Percentiles rank a stretch among this genome's conserved stretches.
These are phyloP conservation scores for Trypanosoma vivax DNA, from an alignment of 208 protist species.

Conservation along the genomic window DNA sequence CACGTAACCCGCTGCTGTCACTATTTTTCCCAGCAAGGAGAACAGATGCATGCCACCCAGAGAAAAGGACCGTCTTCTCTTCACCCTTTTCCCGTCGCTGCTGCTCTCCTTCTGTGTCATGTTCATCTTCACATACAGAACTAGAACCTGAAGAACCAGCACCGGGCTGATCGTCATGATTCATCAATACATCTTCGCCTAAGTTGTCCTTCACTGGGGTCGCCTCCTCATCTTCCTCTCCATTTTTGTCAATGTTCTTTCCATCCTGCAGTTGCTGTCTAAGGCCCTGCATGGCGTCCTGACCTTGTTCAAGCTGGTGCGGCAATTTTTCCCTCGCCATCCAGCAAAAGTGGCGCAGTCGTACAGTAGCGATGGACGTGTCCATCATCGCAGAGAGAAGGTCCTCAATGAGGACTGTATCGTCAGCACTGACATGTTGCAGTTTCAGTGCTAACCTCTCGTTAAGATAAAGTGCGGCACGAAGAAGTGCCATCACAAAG, in stretches of 20 bases:
- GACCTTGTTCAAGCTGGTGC: slow-evolving; percentile 18
- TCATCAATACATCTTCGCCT: not conserved
- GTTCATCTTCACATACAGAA: too few species aligned
- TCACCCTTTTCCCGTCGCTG: too few species aligned
- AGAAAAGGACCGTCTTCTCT: too few species aligned
- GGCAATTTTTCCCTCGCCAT: slow-evolving; percentile 21
- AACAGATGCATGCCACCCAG: too few species aligned
- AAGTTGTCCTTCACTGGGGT: not conserved
- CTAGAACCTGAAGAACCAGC: too few species aligned
- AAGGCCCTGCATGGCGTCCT: slow-evolving; percentile 27
- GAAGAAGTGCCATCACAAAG: slow-evolving; percentile 61
- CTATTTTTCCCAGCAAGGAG: slow-evolving; percentile 1
- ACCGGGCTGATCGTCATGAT: too few species aligned
- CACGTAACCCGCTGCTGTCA: slow-evolving; percentile 2
- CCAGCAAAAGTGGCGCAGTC: slow-evolving; percentile 70
- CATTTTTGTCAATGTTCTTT: not conserved
- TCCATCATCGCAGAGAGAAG: slow-evolving; percentile 88
- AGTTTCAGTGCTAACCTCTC: slow-evolving; percentile 63
- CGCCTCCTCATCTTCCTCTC: slow-evolving; percentile 1
- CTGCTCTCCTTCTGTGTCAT: too few species aligned
- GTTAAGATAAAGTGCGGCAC: slow-evolving; percentile 57
- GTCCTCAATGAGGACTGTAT: slow-evolving; percentile 84
- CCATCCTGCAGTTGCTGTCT: slow-evolving; percentile 35
- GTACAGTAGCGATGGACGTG: slow-evolving; percentile 60
- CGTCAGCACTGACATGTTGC: slow-evolving; percentile 40